Conservation (phyloP, 176 grass and related monocot species). For the Zea mays region Zm-B73-REFERENCE-NAM-5.0 NC_050102.1:7448501-7449000, state of each 20-base stretch:
- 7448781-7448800: not conserved
- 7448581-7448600: not conserved
- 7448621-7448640: not conserved
- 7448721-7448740: not conserved
- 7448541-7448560: not conserved
- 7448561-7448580: not conserved
- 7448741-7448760: not conserved
- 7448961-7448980: slow-evolving; percentile 12
- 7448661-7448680: not conserved
- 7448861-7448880: slow-evolving; percentile 75
- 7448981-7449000: slow-evolving; percentile 16
- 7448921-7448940: slow-evolving; percentile 23
- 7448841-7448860: slow-evolving; percentile 88
- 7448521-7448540: not conserved
- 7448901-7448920: slow-evolving; percentile 77
- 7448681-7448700: not conserved
- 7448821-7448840: slow-evolving; percentile 58
- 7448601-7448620: not conserved
- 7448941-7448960: slow-evolving; percentile 22
- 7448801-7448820: slow-evolving; percentile 11
- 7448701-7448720: slow-evolving; percentile 10
- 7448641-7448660: not conserved
- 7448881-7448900: slow-evolving; percentile 79
- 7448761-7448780: not conserved
- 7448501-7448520: slow-evolving; percentile 33